These are phyloP conservation scores for Mortierella sp. DNA, from an alignment of 371 early-diverging fungal species.

Conservation along the genomic window DNA sequence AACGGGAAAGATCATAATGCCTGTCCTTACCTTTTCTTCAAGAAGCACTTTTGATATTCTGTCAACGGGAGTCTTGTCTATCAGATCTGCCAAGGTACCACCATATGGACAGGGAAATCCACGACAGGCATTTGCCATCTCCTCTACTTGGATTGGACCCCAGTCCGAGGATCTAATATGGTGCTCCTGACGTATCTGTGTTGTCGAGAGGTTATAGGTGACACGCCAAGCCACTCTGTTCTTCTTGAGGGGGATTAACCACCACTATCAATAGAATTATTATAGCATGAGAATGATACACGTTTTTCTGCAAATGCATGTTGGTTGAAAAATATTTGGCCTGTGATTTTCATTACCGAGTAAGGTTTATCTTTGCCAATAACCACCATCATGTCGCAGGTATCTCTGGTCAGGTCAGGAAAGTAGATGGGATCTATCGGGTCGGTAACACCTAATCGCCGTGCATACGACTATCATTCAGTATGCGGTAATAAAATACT, in stretches of 20 bases:
- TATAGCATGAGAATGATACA: background rate
- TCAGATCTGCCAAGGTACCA: slow-evolving; percentile 40
- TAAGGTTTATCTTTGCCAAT: slow-evolving; percentile 54
- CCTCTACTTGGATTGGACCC: slow-evolving; percentile 41
- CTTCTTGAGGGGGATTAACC: slow-evolving; percentile 42
- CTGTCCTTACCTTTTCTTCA: slow-evolving; percentile 45
- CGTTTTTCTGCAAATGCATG: background rate
- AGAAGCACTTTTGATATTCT: slow-evolving; percentile 46
- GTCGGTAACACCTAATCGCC: slow-evolving; percentile 32
- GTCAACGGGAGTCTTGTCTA: slow-evolving; percentile 43
- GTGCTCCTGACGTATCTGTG: slow-evolving; percentile 42
- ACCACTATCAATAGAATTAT: slow-evolving; percentile 26
- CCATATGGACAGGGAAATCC: slow-evolving; percentile 49
- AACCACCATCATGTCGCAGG: slow-evolving; percentile 52
- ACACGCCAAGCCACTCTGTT: slow-evolving; percentile 52
- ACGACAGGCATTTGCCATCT: slow-evolving; percentile 41
- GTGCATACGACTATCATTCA: too few species aligned
- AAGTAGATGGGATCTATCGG: slow-evolving; percentile 53
- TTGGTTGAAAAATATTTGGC: background rate
- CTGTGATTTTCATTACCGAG: slow-evolving; percentile 29
- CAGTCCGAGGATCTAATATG: slow-evolving; percentile 46
- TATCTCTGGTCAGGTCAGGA: slow-evolving; percentile 35
- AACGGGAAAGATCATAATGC: too few species aligned
- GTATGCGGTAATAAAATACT: too few species aligned
- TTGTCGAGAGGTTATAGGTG: slow-evolving; percentile 47